Evolutionary conservation across 2,329 filamentous ascomycete genomes (phyloP), one percentile per base, ranked within the genome.

Genomic region (Trichoderma koningii): DNA sequence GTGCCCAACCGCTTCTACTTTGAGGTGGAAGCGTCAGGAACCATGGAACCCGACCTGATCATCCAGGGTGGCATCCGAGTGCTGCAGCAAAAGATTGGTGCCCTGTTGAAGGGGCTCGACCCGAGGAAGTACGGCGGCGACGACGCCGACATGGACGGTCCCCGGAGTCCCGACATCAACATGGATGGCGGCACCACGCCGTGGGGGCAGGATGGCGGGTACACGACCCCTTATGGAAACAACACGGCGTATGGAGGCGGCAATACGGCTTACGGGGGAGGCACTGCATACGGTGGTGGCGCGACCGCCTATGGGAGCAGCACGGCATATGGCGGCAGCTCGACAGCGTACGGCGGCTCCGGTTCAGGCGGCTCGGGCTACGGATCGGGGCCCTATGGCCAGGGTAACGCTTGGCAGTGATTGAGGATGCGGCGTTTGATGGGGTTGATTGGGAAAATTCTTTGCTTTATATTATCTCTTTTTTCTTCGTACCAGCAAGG

Each of bases 21-120:
- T 73, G 93, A 97, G 73, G 89, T 99, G 53, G 95, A 99, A 77
- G 89, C 90, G 53, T 89, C 91, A 44, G 95, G 95, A 42, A 91
- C 89, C 71, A 86, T 98, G 67, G 91, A 95, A 34, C 94, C 95
- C 0, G 94, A 99, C 73, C 85, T 87, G 68, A 95, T 98, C 71
- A 87, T 99, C 59, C 89, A 93, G 71, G 88, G 92, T 72, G 93
- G 93, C 41, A 96, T 99, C 76, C 88, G 90, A 68, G 89, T 92
- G 30, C 81, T 99, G 64, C 95, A 98, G 76, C 86, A 90, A 70
- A 99, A 99, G 80, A 86, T 99, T 42, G 95, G 93, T 2, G 84
- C 83, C 4, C 85, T 97, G 45, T 89, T 97, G 67, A 82, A 83
- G 72, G 77, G 82, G 2, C 76, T 81, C 62, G 85, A 86, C 55